These are phyloP conservation scores for Hordeum pubiflorum DNA, from an alignment of 202 grass and related monocot genomes.

Conservation along the genomic window DNA sequence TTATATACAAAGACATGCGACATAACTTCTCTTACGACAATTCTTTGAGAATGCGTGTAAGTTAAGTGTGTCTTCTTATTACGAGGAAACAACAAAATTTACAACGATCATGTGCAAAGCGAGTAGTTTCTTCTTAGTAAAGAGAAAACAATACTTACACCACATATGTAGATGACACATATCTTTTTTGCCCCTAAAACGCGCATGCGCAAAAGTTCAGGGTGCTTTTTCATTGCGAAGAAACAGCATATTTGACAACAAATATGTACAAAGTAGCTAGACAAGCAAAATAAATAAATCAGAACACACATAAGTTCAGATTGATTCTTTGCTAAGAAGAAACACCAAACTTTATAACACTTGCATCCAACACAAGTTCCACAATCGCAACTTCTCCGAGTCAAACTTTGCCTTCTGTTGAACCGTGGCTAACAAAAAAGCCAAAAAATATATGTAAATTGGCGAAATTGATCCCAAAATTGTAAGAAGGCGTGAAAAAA, in stretches of 20 bases:
- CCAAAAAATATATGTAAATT: neutral
- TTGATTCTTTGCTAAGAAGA: neutral
- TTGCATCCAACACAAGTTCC: neutral
- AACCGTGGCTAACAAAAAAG: neutral
- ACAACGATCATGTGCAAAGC: too few relatives aligned
- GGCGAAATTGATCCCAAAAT: neutral
- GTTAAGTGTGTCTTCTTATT: too few relatives aligned
- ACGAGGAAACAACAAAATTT: neutral
- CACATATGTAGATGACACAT: neutral
- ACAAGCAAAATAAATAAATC: neutral
- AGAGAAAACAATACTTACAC: too few relatives aligned
- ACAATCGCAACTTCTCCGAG: neutral
- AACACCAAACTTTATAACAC: neutral
- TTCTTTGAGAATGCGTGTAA: too few relatives aligned
- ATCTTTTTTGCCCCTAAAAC: neutral
- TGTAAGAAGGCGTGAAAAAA: neutral
- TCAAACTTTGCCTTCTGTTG: neutral
- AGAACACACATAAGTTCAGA: too few relatives aligned
- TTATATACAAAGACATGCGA: too few relatives aligned
- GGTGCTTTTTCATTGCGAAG: neutral
- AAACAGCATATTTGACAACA: neutral
- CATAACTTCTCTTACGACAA: neutral
- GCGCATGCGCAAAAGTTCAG: neutral
- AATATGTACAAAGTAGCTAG: neutral
- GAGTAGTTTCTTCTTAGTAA: too few relatives aligned